phyloP scores from a whole-genome alignment of 2,329 filamentous ascomycete species.

The Diaporthe batatas region DNA sequence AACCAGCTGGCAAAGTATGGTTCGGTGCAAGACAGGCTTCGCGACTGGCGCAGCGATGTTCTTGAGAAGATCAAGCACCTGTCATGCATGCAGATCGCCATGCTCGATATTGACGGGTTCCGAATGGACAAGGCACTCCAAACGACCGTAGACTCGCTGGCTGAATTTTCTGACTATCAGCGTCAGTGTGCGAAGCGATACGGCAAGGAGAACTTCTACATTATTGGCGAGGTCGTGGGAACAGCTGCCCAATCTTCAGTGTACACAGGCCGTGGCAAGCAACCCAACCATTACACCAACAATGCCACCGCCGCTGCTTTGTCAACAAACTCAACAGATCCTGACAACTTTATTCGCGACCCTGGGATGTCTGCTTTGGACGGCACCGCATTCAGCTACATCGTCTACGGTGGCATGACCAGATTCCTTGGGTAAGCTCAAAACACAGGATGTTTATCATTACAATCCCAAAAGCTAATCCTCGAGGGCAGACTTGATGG shows the following conservation, averaged over 20 bases:
- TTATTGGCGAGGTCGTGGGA: slow-evolving; percentile 74
- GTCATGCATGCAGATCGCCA: slow-evolving; percentile 72
- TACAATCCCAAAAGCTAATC: not conserved
- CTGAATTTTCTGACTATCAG: slow-evolving; percentile 68
- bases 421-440: slow-evolving; percentile 70
- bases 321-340: slow-evolving; percentile 58
- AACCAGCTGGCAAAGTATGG: slow-evolving; percentile 76
- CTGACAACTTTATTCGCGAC: slow-evolving; percentile 64
- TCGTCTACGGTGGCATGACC: slow-evolving; percentile 71
- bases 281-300: slow-evolving; percentile 63
- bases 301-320: slow-evolving; percentile 62
- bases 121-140: slow-evolving; percentile 77
- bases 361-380: slow-evolving; percentile 67
- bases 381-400: slow-evolving; percentile 73
- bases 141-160: slow-evolving; percentile 72
- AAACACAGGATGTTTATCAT: slow-evolving; percentile 44
- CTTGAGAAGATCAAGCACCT: slow-evolving; percentile 69
- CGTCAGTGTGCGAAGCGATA: slow-evolving; percentile 67
- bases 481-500: slow-evolving; percentile 48
- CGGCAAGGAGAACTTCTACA: slow-evolving; percentile 74
- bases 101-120: slow-evolving; percentile 76
- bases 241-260: slow-evolving; percentile 72
- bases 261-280: slow-evolving; percentile 72
- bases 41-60: slow-evolving; percentile 73
- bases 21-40: slow-evolving; percentile 75